These are phyloP conservation scores for Talaromyces marneffei DNA, from an alignment of 2,329 filamentous ascomycete genomes.

Conservation along the genomic window DNA sequence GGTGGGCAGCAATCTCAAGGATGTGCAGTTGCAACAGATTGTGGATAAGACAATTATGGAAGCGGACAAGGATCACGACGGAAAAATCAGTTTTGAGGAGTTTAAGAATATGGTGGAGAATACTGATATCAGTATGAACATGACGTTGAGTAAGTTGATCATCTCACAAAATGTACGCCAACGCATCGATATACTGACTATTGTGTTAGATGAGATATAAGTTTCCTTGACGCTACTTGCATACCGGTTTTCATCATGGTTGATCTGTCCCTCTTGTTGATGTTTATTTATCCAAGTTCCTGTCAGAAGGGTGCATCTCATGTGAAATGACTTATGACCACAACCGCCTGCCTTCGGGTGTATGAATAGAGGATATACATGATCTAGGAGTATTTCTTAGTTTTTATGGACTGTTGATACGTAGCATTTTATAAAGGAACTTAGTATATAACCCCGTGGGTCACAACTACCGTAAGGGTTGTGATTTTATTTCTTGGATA, in stretches of 20 bases:
- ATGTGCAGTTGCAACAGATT: conserved; percentile 97
- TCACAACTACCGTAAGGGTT: too few species aligned
- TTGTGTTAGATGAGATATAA: neutral
- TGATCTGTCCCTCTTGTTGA: neutral
- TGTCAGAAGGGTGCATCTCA: neutral
- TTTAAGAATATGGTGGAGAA: conserved; percentile 99
- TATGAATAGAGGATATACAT: neutral
- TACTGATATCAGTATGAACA: conserved; percentile 66
- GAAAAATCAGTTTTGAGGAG: conserved; percentile 98
- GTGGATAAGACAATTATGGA: conserved; percentile 99
- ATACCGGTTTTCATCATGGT: neutral
- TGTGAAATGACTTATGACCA: conserved; percentile 10
- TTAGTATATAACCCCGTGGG: too few species aligned
- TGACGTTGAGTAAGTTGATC: conserved; percentile 55
- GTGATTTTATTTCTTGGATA: too few species aligned
- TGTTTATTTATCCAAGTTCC: neutral
- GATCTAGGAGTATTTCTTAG: neutral
- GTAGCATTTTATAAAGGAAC: too few species aligned
- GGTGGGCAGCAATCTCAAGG: conserved; percentile 98
- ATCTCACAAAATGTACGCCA: too few species aligned
- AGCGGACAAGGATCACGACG: conserved; percentile 89
- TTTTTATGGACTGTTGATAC: neutral
- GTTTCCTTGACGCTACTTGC: neutral
- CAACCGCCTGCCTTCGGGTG: neutral
- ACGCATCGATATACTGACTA: too few species aligned